Conservation (phyloP, 1,284 basidiomycete species). For the Tilletia horrida region DNA sequence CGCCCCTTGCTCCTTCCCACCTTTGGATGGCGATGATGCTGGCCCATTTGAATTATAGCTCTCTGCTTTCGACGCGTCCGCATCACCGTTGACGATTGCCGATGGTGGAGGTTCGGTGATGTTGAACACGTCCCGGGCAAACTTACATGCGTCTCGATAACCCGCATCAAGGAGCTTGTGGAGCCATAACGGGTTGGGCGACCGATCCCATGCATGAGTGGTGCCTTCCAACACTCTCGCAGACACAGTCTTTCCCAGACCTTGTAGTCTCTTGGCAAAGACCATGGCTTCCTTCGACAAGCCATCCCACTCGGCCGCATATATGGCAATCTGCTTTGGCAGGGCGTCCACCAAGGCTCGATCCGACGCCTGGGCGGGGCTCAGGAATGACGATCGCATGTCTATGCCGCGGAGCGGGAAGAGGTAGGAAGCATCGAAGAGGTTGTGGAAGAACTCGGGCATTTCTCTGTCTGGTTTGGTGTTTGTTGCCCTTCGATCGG, state of each 20-base stretch:
- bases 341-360: background rate
- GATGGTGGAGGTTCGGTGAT: background rate
- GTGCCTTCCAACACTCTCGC: background rate
- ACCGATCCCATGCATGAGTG: constrained; percentile 2
- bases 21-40: background rate
- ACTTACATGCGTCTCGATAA: background rate
- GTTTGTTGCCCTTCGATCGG: constrained; percentile 27
- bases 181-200: background rate
- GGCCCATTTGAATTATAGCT: background rate
- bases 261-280: background rate
- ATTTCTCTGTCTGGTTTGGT: constrained; percentile 28
- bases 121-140: background rate
- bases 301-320: constrained; percentile 10
- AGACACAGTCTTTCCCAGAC: background rate
- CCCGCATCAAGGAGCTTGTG: background rate
- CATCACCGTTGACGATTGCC: background rate
- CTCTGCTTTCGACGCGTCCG: background rate
- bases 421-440: constrained; percentile 48
- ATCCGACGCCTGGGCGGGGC: constrained; percentile 20
- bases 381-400: constrained; percentile 37
- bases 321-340: background rate
- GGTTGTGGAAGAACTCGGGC: constrained; percentile 30
- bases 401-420: constrained; percentile 25
- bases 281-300: background rate
- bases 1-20: background rate